phyloP scores from a whole-genome alignment of 2,329 filamentous ascomycete species.

The Lojkania enalia region DNA sequence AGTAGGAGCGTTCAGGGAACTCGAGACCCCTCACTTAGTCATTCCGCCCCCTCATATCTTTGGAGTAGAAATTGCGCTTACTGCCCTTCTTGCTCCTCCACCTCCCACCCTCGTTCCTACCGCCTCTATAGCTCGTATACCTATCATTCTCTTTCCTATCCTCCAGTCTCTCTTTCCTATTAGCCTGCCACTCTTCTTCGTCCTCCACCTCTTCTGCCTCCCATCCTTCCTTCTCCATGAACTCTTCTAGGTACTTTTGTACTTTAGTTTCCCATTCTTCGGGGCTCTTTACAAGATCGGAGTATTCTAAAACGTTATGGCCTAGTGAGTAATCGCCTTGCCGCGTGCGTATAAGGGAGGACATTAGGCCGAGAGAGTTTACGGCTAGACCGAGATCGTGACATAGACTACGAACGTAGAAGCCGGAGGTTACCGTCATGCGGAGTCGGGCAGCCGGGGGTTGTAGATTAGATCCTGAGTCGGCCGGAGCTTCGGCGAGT shows the following conservation, averaged over 20 bases:
- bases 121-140: conserved; percentile 24
- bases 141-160: conserved; percentile 25
- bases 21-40: too few species aligned
- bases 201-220: conserved; percentile 31
- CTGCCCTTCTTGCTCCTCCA: conserved; percentile 4
- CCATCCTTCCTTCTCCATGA: conserved; percentile 51
- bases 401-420: conserved; percentile 92
- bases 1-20: too few species aligned
- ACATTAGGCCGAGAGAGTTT: conserved; percentile 82
- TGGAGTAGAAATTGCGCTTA: conserved; percentile 17
- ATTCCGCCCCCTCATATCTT: conserved; percentile 18
- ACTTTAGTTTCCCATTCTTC: conserved; percentile 81
- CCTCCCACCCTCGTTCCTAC: conserved; percentile 13
- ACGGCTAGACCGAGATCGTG: conserved; percentile 87
- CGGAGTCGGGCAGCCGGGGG: conserved; percentile 77
- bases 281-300: conserved; percentile 75
- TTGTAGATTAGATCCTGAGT: conserved; percentile 5
- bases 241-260: conserved; percentile 57
- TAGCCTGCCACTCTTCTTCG: conserved; percentile 38
- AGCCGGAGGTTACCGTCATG: conserved; percentile 93
- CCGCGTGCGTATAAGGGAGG: conserved; percentile 74
- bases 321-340: conserved; percentile 80
- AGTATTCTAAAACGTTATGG: conserved; percentile 76
- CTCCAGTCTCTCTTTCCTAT: conserved; percentile 7
- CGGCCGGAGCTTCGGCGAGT: not conserved